These are phyloP conservation scores for Candida jianshihensis DNA, from an alignment of 805 yeast genomes.

Conservation along the genomic window DNA sequence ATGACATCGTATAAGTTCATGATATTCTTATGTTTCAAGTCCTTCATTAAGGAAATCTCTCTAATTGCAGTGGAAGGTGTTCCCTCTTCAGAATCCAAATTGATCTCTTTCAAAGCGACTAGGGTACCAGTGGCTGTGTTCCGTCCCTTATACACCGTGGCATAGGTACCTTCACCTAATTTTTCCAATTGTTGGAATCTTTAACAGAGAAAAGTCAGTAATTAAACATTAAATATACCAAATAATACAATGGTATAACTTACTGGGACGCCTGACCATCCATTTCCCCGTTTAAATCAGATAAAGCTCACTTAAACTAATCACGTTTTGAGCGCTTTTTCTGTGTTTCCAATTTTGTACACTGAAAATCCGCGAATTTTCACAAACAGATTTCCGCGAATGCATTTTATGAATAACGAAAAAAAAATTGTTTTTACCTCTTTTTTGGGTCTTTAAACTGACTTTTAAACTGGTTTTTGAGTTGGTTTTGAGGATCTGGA, in stretches of 20 bases:
- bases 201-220: conserved; percentile 3
- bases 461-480: too few relatives aligned
- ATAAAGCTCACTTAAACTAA: too few relatives aligned
- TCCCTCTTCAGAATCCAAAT: conserved; percentile 90
- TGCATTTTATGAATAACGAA: not conserved
- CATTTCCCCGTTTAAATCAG: conserved; percentile 8
- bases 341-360: not conserved
- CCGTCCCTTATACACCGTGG: conserved; percentile 95
- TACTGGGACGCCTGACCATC: conserved; percentile 21
- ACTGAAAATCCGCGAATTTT: not conserved
- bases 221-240: too few relatives aligned
- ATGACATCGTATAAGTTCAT: conserved; percentile 91
- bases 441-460: too few relatives aligned
- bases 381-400: not conserved
- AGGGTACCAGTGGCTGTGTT: conserved; percentile 80
- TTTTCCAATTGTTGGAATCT: conserved; percentile 53
- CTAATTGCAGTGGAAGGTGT: conserved; percentile 98
- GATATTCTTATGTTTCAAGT: conserved; percentile 86
- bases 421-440: too few relatives aligned
- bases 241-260: conserved; percentile 3
- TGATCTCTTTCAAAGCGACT: conserved; percentile 93
- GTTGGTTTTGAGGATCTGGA: too few relatives aligned
- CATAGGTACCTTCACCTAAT: conserved; percentile 93
- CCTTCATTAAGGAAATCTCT: conserved; percentile 93
- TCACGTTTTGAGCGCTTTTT: not conserved